Conservation (phyloP, 2,329 filamentous ascomycete species). For the Capronia epimyces region DNA sequence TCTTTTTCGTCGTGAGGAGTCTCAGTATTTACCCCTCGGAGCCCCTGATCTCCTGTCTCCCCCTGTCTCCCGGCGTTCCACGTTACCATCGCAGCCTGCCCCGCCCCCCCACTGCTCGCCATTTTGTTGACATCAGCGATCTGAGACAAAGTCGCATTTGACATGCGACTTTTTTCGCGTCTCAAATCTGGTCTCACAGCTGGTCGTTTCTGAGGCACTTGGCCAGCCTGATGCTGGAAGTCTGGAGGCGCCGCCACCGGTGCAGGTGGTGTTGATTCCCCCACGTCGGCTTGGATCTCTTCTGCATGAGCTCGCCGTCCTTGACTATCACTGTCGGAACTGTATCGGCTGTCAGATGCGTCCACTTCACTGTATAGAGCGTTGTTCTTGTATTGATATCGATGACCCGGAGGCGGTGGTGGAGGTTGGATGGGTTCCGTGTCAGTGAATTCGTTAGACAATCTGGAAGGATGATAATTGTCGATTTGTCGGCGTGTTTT, state of each 20-base stretch:
- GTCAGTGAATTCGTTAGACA: slow-evolving; percentile 21
- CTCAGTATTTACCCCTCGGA: slow-evolving; percentile 38
- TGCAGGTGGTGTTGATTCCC: slow-evolving; percentile 59
- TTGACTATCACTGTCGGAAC: slow-evolving; percentile 38
- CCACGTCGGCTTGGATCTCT: slow-evolving; percentile 35
- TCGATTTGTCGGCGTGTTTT: slow-evolving; percentile 19
- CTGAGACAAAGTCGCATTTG: slow-evolving; percentile 72
- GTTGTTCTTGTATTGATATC: slow-evolving; percentile 27
- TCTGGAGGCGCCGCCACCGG: slow-evolving; percentile 73
- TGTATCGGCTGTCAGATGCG: slow-evolving; percentile 34
- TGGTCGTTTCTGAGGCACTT: slow-evolving; percentile 63
- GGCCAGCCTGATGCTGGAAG: slow-evolving; percentile 69
- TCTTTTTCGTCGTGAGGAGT: slow-evolving; percentile 24
- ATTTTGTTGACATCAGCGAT: slow-evolving; percentile 62
- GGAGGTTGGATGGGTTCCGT: slow-evolving; percentile 19
- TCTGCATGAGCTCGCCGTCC: slow-evolving; percentile 25
- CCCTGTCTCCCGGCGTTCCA: slow-evolving; percentile 35
- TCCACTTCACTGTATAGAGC: slow-evolving; percentile 21
- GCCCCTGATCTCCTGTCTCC: slow-evolving; percentile 32
- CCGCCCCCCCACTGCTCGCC: slow-evolving; percentile 31
- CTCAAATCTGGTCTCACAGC: slow-evolving; percentile 72
- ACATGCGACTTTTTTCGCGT: slow-evolving; percentile 77
- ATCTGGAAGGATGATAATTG: slow-evolving; percentile 19
- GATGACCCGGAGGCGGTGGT: slow-evolving; percentile 37
- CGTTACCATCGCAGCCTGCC: slow-evolving; percentile 38